Conservation (phyloP, 345 rosid species). For the Salix koriyanagi region DNA sequence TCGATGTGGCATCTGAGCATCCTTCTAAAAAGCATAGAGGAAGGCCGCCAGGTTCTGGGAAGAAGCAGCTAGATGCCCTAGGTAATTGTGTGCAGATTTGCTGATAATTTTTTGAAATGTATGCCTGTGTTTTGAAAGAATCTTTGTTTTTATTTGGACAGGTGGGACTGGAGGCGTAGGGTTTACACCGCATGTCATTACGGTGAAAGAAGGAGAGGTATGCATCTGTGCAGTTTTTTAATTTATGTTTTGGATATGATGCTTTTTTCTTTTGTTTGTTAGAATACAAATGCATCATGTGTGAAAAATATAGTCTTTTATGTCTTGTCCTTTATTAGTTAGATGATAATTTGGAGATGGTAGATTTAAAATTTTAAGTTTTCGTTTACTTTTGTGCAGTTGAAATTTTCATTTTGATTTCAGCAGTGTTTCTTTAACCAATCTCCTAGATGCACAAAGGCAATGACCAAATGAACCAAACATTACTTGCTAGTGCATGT, state of each 20-base stretch:
- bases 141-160: slow-evolving; percentile 8
- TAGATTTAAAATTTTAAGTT: not conserved
- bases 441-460: not conserved
- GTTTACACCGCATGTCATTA: slow-evolving; percentile 94
- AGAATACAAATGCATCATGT: not conserved
- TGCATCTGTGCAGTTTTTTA: slow-evolving; percentile 7
- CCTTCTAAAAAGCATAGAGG: slow-evolving; percentile 67
- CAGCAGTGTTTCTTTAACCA: not conserved
- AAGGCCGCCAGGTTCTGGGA: slow-evolving; percentile 91
- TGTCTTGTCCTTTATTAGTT: not conserved
- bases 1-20: slow-evolving; percentile 41
- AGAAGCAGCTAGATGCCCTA: slow-evolving; percentile 87
- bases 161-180: slow-evolving; percentile 84
- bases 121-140: not conserved
- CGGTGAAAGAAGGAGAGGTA: slow-evolving; percentile 85
- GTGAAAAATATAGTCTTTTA: not conserved
- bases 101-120: not conserved
- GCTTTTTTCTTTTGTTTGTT: not conserved
- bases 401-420: not conserved
- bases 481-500: not conserved
- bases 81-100: slow-evolving; percentile 36
- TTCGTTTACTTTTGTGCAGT: not conserved
- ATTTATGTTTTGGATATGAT: not conserved
- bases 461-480: not conserved
- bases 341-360: not conserved